Conservation (phyloP, 345 rosid genomes). For the Clarkia xantiana region DNA sequence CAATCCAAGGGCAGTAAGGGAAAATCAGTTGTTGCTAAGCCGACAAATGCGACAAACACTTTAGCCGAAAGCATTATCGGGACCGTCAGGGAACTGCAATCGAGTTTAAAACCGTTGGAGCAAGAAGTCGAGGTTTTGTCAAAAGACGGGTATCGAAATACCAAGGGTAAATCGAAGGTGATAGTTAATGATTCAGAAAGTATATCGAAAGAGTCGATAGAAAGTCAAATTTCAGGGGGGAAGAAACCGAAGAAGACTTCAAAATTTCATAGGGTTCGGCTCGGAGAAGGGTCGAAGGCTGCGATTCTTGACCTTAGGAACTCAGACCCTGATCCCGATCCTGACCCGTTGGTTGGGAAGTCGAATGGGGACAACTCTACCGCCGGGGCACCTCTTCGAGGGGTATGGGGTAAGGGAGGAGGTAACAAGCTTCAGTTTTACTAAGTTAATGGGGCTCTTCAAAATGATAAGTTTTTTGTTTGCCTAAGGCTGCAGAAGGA, state of each 20-base stretch:
- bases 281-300: constrained; percentile 69
- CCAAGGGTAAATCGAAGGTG: constrained; percentile 36
- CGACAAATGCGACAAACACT: constrained; percentile 22
- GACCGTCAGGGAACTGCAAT: constrained; percentile 45
- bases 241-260: constrained; percentile 71
- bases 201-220: constrained; percentile 8
- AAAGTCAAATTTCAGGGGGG: constrained; percentile 13
- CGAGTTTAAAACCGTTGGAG: constrained; percentile 27
- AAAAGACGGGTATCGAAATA: constrained; percentile 46
- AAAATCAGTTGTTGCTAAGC: constrained; percentile 25
- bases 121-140: constrained; percentile 40
- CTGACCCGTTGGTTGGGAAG: constrained; percentile 12
- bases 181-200: constrained; percentile 16
- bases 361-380: constrained; percentile 17
- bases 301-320: constrained; percentile 36
- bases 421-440: constrained; percentile 43
- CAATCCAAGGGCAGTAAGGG: constrained; percentile 22
- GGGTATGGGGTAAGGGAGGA: constrained; percentile 67
- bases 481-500: not conserved
- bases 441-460: not conserved
- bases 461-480: not conserved
- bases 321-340: constrained; percentile 29
- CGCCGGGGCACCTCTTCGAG: constrained; percentile 35
- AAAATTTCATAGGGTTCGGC: constrained; percentile 52
- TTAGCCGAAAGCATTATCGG: constrained; percentile 47